phyloP scores from a whole-genome alignment of 2,329 filamentous ascomycete genomes.

The Colletotrichum sp. region DNA sequence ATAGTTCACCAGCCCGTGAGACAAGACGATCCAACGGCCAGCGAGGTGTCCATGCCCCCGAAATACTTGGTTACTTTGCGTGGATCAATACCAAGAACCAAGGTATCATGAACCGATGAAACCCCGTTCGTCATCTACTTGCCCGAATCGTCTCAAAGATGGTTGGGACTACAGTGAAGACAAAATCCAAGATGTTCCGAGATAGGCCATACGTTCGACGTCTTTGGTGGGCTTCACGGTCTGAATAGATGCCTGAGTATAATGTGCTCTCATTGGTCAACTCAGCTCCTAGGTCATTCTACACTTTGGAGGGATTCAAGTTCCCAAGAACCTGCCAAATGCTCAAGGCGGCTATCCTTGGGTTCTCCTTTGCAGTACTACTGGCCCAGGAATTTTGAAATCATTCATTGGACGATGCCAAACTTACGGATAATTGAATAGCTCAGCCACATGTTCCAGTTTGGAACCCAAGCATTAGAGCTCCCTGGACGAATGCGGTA shows the following conservation, averaged over 20 bases:
- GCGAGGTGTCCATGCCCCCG: background rate
- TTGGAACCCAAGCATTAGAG: background rate
- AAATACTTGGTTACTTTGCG: background rate
- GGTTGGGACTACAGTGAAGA: too few relatives aligned
- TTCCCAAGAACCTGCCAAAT: background rate
- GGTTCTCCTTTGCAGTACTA: background rate
- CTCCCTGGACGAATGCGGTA: background rate
- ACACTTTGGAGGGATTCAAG: too few relatives aligned
- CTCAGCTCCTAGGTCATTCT: background rate
- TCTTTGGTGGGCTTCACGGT: background rate
- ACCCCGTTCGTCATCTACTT: rapidly evolving
- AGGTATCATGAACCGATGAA: background rate
- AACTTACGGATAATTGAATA: background rate
- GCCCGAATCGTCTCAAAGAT: background rate
- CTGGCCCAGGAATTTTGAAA: background rate
- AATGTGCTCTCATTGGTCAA: background rate
- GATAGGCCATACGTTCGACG: background rate
- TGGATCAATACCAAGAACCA: background rate
- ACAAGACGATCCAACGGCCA: background rate
- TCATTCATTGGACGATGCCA: background rate
- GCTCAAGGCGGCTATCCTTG: background rate
- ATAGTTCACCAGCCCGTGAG: background rate
- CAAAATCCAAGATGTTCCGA: background rate
- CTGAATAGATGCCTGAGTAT: background rate
- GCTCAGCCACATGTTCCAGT: background rate